Conservation (phyloP, 163 green algal genomes). For the Prototheca cutis region DNA sequence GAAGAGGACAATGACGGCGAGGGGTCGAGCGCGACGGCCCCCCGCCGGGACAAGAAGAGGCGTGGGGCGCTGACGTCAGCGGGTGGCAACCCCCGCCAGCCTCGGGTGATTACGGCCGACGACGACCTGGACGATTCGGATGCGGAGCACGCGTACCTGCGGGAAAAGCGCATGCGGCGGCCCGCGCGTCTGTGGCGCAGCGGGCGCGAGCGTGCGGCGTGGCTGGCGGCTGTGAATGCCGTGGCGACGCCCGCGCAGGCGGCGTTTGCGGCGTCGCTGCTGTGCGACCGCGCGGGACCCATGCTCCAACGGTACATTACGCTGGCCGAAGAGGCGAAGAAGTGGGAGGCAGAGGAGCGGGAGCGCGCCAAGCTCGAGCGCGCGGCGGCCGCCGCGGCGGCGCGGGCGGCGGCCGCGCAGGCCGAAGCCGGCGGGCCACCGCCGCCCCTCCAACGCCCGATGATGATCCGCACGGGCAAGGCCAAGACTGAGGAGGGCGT, state of each 20-base stretch:
- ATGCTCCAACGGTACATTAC: conserved; percentile 24
- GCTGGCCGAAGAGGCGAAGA: conserved; percentile 16
- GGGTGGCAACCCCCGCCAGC: neutral
- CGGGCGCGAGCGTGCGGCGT: conserved; percentile 27
- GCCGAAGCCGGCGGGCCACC: neutral
- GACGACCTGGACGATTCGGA: conserved; percentile 34
- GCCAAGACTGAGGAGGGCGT: conserved; percentile 25
- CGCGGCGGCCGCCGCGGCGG: neutral
- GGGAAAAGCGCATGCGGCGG: conserved; percentile 34
- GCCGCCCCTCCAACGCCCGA: conserved; percentile 5
- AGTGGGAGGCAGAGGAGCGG: conserved; percentile 23
- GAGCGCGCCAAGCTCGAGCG: neutral
- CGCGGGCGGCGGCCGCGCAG: neutral
- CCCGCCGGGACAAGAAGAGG: neutral
- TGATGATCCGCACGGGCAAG: conserved; percentile 42
- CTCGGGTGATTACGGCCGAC: neutral
- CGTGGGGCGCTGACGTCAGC: too few species aligned
- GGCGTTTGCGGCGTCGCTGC: conserved; percentile 13
- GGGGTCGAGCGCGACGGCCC: neutral
- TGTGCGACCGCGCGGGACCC: conserved; percentile 20
- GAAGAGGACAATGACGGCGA: neutral
- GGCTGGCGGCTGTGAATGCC: conserved; percentile 9
- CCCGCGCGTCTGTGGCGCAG: conserved; percentile 27
- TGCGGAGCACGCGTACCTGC: conserved; percentile 26
- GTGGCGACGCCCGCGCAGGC: conserved; percentile 3